A percentile compares a stretch with the other conserved stretches of the same genome.
Conservation (phyloP, 495 filamentous ascomycete species). For the Zalerion maritima region DNA sequence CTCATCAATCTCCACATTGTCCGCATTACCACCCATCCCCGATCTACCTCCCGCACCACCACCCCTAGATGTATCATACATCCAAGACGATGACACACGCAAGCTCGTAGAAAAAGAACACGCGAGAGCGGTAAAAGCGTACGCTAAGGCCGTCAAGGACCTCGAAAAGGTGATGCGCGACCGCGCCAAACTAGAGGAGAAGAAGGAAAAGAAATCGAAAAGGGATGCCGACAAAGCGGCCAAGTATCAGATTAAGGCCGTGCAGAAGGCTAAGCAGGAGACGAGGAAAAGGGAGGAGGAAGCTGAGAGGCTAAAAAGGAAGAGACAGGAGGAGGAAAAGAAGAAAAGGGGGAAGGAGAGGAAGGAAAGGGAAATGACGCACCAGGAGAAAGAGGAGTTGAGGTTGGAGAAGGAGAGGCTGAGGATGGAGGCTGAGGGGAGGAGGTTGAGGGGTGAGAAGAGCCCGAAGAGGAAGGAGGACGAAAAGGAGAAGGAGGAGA, state of each 20-base stretch:
- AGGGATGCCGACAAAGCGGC: constrained; percentile 29
- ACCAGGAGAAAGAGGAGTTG: constrained; percentile 3
- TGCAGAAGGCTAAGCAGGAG: too few relatives aligned
- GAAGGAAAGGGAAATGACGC: constrained; percentile 8
- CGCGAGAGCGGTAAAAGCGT: constrained; percentile 38
- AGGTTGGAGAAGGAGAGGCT: constrained; percentile 5
- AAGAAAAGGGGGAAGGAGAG: constrained; percentile 6
- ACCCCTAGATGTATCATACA: constrained; percentile 32
- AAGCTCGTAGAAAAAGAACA: constrained; percentile 53
- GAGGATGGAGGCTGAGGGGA: constrained; percentile 4
- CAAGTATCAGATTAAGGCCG: constrained; percentile 18
- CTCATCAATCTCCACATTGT: too few relatives aligned
- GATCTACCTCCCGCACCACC: constrained; percentile 24
- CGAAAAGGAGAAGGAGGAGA: constrained; percentile 8
- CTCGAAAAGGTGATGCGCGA: constrained; percentile 46
- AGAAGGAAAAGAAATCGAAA: constrained; percentile 33
- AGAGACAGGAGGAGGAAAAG: constrained; percentile 14
- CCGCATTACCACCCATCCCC: constrained; percentile 32
- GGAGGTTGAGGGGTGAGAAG: constrained; percentile 6
- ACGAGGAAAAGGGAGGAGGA: constrained; percentile 20
- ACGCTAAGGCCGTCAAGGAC: constrained; percentile 47
- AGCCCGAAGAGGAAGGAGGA: constrained; percentile 7
- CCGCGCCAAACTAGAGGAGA: constrained; percentile 39
- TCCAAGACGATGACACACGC: constrained; percentile 43
- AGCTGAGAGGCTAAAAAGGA: constrained; percentile 8